Evolutionary conservation across 1,139 yeast genomes (phyloP), one percentile per base, ranked within the genome.

Genomic region (Meyerozyma athensensis): DNA sequence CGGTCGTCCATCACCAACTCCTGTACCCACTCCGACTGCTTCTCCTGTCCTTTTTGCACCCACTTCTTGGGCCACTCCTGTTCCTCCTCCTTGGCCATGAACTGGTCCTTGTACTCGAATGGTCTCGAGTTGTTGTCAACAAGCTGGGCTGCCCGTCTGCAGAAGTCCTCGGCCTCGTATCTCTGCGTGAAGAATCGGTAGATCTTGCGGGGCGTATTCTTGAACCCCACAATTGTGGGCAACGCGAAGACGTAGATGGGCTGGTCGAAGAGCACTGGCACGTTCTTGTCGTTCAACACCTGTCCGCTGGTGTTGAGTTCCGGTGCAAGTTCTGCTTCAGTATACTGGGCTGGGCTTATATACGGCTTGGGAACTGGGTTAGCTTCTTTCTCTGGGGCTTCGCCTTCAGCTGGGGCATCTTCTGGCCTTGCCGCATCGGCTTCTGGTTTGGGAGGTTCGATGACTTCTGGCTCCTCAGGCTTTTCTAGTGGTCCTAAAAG

Each of bases 31-130:
- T 90, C 97, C 43, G 95, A 83, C 31, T 75, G 65, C 50, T 78
- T 81, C 40, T 77, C 83, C 36, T 63, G 56, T 13, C 95, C 96
- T 45, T 69, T 73, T 45, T 77, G 72, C 32, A 86, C 84, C 96
- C 97, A 94, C 44, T 75, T 73, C 44, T 67, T 65, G 17, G 97
- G 97, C 99, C 99, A 94, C 48, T 87, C 95, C 13, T 62, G 56
- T 56, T 92, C 97, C 57, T 94, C 98, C 31, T 68, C 79, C 26
- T 61, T 59, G 7, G 81, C 84, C 49, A 74, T 59, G 28, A 68
- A 64, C 30, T 74, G 60, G 50, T 86, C 94, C 35, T 67, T 65
- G 36, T 56, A 54, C 37, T 68, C 72, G 51, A 80, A 86, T 4
- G 79, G 75, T 35, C 95, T 66, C 26, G 74, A 61, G 18, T 68